Evolutionary conservation across 2,329 filamentous ascomycete genomes (phyloP).

Genomic region (Dryadomyces sulphureus): DNA sequence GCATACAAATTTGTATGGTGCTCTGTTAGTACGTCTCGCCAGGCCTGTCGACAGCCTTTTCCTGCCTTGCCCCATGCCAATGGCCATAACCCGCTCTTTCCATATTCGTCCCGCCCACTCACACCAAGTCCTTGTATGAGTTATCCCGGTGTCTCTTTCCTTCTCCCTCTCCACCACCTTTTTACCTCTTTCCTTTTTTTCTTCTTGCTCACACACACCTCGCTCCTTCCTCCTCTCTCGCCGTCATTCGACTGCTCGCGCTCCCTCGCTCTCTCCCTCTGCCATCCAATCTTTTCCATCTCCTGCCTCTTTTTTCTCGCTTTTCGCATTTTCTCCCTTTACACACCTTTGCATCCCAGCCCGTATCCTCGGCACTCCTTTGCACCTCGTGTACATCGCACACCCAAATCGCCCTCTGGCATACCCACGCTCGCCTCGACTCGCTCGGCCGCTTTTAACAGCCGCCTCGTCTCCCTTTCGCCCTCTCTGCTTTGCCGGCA

Average conservation of each 20-base stretch:
- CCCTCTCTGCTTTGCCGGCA: neutral
- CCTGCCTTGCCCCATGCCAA: slow-evolving; percentile 4
- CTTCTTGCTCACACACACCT: slow-evolving; percentile 3
- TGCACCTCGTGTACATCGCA: neutral
- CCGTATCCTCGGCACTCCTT: neutral
- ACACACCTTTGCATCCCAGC: neutral
- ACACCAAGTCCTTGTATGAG: neutral
- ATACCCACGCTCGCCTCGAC: neutral
- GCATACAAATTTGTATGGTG: neutral
- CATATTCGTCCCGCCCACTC: slow-evolving; percentile 6
- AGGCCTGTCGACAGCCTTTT: slow-evolving; percentile 3
- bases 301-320: neutral
- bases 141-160: slow-evolving; percentile 3
- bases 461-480: neutral
- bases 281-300: neutral
- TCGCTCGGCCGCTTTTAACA: neutral
- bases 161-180: slow-evolving; percentile 6
- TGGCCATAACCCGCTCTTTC: slow-evolving; percentile 7
- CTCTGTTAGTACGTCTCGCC: neutral
- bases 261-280: neutral
- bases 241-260: neutral
- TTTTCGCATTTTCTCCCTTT: neutral
- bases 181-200: slow-evolving; percentile 5
- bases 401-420: neutral
- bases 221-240: neutral